Evolutionary conservation across 176 grass and related monocot species (phyloP).

Genomic region (Musa schizocarpa): DNA sequence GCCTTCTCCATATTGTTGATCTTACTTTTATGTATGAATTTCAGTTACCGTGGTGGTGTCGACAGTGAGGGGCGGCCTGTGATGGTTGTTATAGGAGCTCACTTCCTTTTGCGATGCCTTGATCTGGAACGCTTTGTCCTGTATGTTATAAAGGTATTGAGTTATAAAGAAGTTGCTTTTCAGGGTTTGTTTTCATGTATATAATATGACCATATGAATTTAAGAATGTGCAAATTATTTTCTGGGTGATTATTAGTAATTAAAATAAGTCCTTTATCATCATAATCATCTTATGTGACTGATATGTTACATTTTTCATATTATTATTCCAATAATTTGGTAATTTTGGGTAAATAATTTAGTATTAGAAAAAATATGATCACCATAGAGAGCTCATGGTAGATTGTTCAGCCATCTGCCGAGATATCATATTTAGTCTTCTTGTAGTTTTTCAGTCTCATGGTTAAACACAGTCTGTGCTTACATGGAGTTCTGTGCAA

Average conservation of each 20-base stretch:
- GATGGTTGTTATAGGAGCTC: slow-evolving; percentile 91
- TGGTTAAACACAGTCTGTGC: not conserved
- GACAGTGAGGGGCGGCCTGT: slow-evolving; percentile 76
- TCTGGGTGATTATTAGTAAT: not conserved
- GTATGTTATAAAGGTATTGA: slow-evolving; percentile 70
- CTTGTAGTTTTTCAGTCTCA: not conserved
- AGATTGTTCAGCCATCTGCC: not conserved
- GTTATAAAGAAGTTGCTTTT: not conserved
- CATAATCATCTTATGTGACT: not conserved
- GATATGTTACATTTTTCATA: not conserved
- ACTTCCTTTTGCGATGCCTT: slow-evolving; percentile 96
- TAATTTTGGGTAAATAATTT: not conserved
- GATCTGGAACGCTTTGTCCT: slow-evolving; percentile 85
- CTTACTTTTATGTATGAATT: slow-evolving; percentile 18
- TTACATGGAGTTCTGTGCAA: slow-evolving; percentile 1
- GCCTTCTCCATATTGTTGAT: not conserved
- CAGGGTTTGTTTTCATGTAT: not conserved
- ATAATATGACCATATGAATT: not conserved
- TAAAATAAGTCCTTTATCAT: not conserved
- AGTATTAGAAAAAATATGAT: not conserved
- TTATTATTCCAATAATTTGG: not conserved
- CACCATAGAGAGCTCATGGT: not conserved
- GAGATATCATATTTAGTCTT: too few relatives aligned
- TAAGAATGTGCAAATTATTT: not conserved
- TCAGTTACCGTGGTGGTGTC: slow-evolving; percentile 78